Conservation (phyloP, 306 rosid genomes). For the Fagus sylvatica region DNA sequence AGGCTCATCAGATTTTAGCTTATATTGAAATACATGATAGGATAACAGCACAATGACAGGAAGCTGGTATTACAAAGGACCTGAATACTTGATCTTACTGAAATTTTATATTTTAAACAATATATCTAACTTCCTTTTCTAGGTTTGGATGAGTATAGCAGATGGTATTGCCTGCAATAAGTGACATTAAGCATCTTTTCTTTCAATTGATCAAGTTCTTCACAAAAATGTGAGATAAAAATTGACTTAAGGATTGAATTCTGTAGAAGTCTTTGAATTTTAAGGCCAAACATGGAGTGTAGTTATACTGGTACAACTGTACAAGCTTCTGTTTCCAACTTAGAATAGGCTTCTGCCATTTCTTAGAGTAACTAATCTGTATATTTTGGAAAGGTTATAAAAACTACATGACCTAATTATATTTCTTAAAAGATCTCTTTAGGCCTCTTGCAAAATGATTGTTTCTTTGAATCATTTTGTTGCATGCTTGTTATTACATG, state of each 20-base stretch:
- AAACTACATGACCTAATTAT: not conserved
- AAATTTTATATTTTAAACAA: not conserved
- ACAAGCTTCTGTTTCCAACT: not conserved
- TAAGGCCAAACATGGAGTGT: not conserved
- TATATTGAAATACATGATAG: not conserved
- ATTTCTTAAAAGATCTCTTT: no score
- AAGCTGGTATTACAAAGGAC: not conserved
- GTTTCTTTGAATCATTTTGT: conserved; percentile 19
- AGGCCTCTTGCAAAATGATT: not conserved
- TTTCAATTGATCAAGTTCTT: not conserved
- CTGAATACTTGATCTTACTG: not conserved
- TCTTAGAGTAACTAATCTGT: not conserved
- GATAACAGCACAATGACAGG: not conserved
- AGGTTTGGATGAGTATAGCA: not conserved
- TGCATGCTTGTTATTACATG: not conserved
- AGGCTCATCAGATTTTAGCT: no score
- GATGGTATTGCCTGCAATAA: not conserved
- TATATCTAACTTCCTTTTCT: not conserved
- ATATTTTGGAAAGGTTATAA: not conserved
- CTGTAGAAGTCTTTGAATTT: not conserved
- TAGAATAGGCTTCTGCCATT: not conserved
- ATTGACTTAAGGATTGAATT: not conserved
- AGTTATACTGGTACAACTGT: not conserved
- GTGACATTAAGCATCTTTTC: not conserved
- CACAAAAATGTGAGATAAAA: not conserved